Evolutionary conservation across 805 yeast species (phyloP).

Genomic region (Komagataella kurtzmanii): DNA sequence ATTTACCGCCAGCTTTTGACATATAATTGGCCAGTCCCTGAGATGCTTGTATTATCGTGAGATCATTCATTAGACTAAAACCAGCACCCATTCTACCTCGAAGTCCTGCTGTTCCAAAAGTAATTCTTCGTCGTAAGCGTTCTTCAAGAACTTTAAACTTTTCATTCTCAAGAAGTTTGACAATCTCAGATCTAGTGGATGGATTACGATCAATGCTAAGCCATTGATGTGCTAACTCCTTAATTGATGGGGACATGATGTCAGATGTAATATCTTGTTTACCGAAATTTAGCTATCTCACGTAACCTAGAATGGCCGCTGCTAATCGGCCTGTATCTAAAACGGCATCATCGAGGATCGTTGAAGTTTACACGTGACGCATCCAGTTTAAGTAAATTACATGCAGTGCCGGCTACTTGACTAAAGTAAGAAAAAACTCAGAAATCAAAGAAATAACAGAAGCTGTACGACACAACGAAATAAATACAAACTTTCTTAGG

Average conservation of each 20-base stretch:
- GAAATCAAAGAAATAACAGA: no score
- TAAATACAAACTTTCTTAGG: no score
- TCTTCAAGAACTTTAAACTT: constrained; percentile 32
- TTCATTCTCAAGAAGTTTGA: constrained; percentile 21
- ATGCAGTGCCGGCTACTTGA: no score
- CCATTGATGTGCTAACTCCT: background rate
- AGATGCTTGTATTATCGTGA: constrained; percentile 82
- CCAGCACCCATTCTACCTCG: constrained; percentile 88
- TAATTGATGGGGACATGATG: background rate
- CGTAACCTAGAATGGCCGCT: background rate
- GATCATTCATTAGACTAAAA: constrained; percentile 74
- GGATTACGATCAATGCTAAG: constrained; percentile 7
- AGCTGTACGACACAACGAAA: no score
- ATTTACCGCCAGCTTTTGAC: constrained; percentile 14
- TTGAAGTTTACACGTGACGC: background rate
- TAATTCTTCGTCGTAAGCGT: constrained; percentile 45
- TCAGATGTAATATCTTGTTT: background rate
- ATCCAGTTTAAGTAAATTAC: background rate
- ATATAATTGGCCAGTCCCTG: constrained; percentile 60
- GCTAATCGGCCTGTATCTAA: background rate
- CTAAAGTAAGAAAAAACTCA: no score
- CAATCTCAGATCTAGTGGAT: constrained; percentile 41
- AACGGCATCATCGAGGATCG: background rate
- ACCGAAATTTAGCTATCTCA: background rate
- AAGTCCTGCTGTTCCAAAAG: constrained; percentile 91